Evolutionary conservation across 768 basidiomycete species (phyloP).

Genomic region (Dacryopinax primogenitus): DNA sequence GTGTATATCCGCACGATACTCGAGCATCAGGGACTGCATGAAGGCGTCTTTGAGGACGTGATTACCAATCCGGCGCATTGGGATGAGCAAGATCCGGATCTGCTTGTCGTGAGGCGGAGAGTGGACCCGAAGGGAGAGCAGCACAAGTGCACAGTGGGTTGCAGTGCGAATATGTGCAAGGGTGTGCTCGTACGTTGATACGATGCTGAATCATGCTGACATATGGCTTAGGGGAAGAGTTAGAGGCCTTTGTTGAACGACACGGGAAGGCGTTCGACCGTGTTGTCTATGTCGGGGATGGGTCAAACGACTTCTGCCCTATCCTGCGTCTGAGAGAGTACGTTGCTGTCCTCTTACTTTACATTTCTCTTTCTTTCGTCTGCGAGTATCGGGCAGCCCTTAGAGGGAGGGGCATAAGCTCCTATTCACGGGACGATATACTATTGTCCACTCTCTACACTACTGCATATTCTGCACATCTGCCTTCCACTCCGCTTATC

Average conservation of each 20-base stretch:
- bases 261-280: slow-evolving; percentile 54
- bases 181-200: slow-evolving; percentile 32
- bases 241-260: slow-evolving; percentile 63
- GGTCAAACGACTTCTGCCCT: slow-evolving; percentile 91
- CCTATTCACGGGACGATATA: neutral
- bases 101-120: slow-evolving; percentile 62
- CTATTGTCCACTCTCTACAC: slow-evolving; percentile 9
- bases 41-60: slow-evolving; percentile 60
- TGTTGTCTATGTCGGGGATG: slow-evolving; percentile 86
- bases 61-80: slow-evolving; percentile 89
- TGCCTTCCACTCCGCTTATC: neutral
- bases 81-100: slow-evolving; percentile 39
- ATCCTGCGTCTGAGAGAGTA: slow-evolving; percentile 65
- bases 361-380: neutral
- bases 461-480: neutral
- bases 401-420: too few species aligned
- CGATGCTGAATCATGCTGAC: neutral
- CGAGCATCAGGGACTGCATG: slow-evolving; percentile 62
- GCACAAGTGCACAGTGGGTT: slow-evolving; percentile 75
- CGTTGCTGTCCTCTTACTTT: slow-evolving; percentile 8
- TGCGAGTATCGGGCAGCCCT: neutral
- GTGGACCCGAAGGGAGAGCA: slow-evolving; percentile 65
- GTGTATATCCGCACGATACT: slow-evolving; percentile 87
- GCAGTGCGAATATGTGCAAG: slow-evolving; percentile 97
- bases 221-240: slow-evolving; percentile 65